phyloP scores from a whole-genome alignment of 495 filamentous ascomycete genomes.

The Neurospora sp. region DNA sequence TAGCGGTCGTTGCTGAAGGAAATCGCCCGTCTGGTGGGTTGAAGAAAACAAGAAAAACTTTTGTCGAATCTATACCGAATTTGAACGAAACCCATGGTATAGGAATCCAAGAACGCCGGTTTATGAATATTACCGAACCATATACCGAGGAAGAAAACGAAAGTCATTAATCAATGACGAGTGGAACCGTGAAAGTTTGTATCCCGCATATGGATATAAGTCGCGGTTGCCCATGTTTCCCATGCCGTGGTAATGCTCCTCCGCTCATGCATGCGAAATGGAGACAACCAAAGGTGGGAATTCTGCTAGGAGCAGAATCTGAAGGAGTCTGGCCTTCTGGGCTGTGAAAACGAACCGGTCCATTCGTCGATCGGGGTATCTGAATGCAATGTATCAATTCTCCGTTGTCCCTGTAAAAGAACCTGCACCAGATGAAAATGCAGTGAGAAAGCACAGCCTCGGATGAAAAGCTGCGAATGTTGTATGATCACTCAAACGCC shows the following conservation, averaged over 20 bases:
- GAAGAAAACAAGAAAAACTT: slow-evolving; percentile 5
- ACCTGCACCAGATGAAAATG: slow-evolving; percentile 12
- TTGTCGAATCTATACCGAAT: slow-evolving; percentile 26
- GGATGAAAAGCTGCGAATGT: background rate
- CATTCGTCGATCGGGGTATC: slow-evolving; percentile 24
- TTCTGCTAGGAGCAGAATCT: background rate
- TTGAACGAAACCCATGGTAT: slow-evolving; percentile 8
- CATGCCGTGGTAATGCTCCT: background rate
- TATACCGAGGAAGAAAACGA: slow-evolving; percentile 22
- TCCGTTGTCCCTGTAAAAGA: slow-evolving; percentile 16
- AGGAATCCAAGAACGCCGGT: slow-evolving; percentile 25
- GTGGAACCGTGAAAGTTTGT: background rate
- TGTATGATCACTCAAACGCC: background rate
- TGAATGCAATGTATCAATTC: slow-evolving; percentile 31
- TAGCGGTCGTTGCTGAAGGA: background rate
- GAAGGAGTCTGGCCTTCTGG: slow-evolving; percentile 6
- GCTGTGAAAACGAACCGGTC: slow-evolving; percentile 6
- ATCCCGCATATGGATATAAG: background rate
- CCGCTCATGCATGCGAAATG: background rate
- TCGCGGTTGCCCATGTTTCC: background rate
- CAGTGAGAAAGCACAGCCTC: slow-evolving; percentile 10
- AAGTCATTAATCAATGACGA: slow-evolving; percentile 19
- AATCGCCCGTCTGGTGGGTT: background rate
- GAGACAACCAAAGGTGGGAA: background rate
- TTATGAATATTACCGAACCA: slow-evolving; percentile 21